phyloP scores from a whole-genome alignment of 1,284 basidiomycete species.

The Puccinia triticina region DNA sequence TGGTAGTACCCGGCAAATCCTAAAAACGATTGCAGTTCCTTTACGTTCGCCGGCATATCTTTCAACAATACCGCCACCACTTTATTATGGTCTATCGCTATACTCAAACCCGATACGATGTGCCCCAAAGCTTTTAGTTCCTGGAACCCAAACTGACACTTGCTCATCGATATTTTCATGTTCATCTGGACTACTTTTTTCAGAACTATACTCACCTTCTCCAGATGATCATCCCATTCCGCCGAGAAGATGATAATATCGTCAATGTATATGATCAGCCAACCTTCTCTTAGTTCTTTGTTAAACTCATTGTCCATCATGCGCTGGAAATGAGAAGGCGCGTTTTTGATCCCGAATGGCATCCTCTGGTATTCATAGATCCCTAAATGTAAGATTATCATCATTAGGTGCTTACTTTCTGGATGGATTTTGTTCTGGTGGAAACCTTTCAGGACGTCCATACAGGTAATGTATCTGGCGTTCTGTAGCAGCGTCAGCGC shows the following conservation, averaged over 20 bases:
- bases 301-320: slow-evolving; percentile 22
- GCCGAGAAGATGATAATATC: slow-evolving; percentile 26
- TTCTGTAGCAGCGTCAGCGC: not conserved
- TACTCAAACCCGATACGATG: slow-evolving; percentile 10
- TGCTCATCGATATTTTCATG: slow-evolving; percentile 16
- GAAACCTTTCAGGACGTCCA: no score
- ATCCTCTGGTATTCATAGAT: slow-evolving; percentile 32
- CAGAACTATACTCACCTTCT: not conserved
- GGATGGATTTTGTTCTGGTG: no score
- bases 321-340: slow-evolving; percentile 12
- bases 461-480: slow-evolving; percentile 16
- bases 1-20: slow-evolving; percentile 4
- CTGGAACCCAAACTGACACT: slow-evolving; percentile 25
- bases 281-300: slow-evolving; percentile 22
- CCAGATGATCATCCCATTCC: slow-evolving; percentile 21
- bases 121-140: slow-evolving; percentile 8
- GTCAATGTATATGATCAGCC: slow-evolving; percentile 41
- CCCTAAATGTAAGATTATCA: slow-evolving; percentile 2
- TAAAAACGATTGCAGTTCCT: slow-evolving; percentile 7
- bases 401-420: not conserved
- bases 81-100: slow-evolving; percentile 14
- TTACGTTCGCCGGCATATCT: not conserved
- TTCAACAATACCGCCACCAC: slow-evolving; percentile 25
- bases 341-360: slow-evolving; percentile 28
- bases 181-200: slow-evolving; percentile 20